These are phyloP conservation scores for Tubosaeta sp. DNA, from an alignment of 768 basidiomycete species.

Conservation along the genomic window DNA sequence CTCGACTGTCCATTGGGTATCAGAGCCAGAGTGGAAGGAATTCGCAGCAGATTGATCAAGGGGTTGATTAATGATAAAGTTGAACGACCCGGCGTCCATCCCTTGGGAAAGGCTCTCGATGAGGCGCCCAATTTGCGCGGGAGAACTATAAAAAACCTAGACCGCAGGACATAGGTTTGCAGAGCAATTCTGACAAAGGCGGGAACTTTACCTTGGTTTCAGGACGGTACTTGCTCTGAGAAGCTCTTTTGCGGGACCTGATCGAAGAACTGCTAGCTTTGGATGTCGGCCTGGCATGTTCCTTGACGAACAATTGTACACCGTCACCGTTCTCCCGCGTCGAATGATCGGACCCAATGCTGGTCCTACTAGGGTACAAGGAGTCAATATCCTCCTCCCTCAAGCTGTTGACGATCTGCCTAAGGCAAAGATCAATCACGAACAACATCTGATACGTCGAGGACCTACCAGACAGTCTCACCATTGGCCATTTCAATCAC, in stretches of 20 bases:
- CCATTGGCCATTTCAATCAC: constrained; percentile 84
- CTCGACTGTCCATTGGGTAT: constrained; percentile 67
- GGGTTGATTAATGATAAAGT: constrained; percentile 49
- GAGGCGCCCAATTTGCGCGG: constrained; percentile 75
- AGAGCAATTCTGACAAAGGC: constrained; percentile 2
- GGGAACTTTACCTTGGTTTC: constrained; percentile 71
- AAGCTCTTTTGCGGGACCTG: constrained; percentile 55
- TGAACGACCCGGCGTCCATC: constrained; percentile 81
- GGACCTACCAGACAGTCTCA: constrained; percentile 74
- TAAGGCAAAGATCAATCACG: constrained; percentile 6
- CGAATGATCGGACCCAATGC: constrained; percentile 74
- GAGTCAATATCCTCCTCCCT: constrained; percentile 75
- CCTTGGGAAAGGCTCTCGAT: constrained; percentile 81
- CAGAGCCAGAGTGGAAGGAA: constrained; percentile 57
- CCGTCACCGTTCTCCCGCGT: constrained; percentile 42
- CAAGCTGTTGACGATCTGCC: constrained; percentile 82
- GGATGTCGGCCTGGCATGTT: constrained; percentile 62
- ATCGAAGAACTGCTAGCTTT: constrained; percentile 60
- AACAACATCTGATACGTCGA: neutral
- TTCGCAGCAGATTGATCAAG: constrained; percentile 57
- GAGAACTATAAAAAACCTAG: constrained; percentile 43
- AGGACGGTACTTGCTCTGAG: constrained; percentile 56
- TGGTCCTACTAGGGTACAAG: constrained; percentile 59
- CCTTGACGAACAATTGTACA: constrained; percentile 73
- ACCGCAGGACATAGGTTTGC: constrained; percentile 8